Evolutionary conservation across 2,329 filamentous ascomycete genomes (phyloP).

Genomic region (Thyridium curvatum): DNA sequence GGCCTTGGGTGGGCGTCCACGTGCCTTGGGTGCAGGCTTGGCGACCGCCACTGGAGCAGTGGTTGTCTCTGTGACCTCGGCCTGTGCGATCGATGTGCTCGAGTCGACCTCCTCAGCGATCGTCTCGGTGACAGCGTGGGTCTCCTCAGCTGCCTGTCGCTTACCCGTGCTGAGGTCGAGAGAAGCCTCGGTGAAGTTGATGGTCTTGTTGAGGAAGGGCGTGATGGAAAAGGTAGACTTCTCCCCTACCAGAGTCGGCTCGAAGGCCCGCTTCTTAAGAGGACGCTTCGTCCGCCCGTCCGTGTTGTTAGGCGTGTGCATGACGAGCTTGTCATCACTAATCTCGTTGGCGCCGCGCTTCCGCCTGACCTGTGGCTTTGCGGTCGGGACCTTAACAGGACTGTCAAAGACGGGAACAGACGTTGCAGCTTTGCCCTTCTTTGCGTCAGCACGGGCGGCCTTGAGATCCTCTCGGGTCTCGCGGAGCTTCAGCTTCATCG

Average conservation of each 20-base stretch:
- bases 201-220: conserved; percentile 72
- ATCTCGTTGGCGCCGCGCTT: conserved; percentile 39
- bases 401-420: conserved; percentile 9
- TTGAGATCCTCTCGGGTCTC: conserved; percentile 68
- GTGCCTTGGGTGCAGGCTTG: conserved; percentile 24
- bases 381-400: conserved; percentile 16
- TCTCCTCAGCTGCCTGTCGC: not conserved
- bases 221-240: conserved; percentile 94
- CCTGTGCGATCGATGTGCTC: not conserved
- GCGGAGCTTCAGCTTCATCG: conserved; percentile 63
- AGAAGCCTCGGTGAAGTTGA: conserved; percentile 40
- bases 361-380: conserved; percentile 28
- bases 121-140: conserved; percentile 13
- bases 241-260: conserved; percentile 62
- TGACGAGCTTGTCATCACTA: conserved; percentile 39
- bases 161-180: conserved; percentile 9
- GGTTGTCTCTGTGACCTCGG: conserved; percentile 5
- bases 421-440: conserved; percentile 6
- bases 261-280: conserved; percentile 50
- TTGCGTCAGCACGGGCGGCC: conserved; percentile 38
- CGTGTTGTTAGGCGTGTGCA: conserved; percentile 31
- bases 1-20: conserved; percentile 34
- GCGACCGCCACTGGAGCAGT: conserved; percentile 6
- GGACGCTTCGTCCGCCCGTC: conserved; percentile 31
- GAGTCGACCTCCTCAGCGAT: too few relatives aligned